These are phyloP conservation scores for Lumnitzera racemosa DNA, from an alignment of 345 rosid genomes.

Conservation along the genomic window DNA sequence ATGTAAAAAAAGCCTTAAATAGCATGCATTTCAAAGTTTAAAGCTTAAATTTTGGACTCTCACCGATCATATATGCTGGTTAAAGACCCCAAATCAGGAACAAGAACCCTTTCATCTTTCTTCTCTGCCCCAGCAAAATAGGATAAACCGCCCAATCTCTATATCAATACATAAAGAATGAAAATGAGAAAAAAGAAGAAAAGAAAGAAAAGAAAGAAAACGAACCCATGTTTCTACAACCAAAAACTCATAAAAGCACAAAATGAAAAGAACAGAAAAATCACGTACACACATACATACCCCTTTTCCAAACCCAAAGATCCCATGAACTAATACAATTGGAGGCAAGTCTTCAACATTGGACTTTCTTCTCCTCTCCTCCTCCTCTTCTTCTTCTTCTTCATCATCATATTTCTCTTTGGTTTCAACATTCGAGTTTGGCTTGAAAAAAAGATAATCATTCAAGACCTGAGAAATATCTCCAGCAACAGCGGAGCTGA, in stretches of 20 bases:
- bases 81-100: constrained; percentile 96
- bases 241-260: not conserved
- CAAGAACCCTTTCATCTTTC: constrained; percentile 89
- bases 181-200: not conserved
- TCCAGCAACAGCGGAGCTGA: constrained; percentile 87
- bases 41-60: not conserved
- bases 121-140: constrained; percentile 98
- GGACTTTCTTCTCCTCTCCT: constrained; percentile 24
- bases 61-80: constrained; percentile 91
- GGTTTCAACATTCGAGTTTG: constrained; percentile 25
- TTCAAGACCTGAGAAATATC: constrained; percentile 57
- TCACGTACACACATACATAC: constrained; percentile 17
- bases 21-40: not conserved
- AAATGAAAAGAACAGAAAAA: not conserved
- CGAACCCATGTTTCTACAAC: too few species aligned
- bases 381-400: constrained; percentile 4
- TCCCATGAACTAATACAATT: constrained; percentile 91
- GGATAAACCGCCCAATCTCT: constrained; percentile 89
- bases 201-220: not conserved
- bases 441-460: constrained; percentile 37
- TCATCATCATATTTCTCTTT: not conserved
- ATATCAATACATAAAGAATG: constrained; percentile 8
- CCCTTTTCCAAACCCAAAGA: constrained; percentile 99
- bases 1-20: not conserved
- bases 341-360: constrained; percentile 52